phyloP scores from a whole-genome alignment of 257 asterid species.

The Solanum ossicruentum region DNA sequence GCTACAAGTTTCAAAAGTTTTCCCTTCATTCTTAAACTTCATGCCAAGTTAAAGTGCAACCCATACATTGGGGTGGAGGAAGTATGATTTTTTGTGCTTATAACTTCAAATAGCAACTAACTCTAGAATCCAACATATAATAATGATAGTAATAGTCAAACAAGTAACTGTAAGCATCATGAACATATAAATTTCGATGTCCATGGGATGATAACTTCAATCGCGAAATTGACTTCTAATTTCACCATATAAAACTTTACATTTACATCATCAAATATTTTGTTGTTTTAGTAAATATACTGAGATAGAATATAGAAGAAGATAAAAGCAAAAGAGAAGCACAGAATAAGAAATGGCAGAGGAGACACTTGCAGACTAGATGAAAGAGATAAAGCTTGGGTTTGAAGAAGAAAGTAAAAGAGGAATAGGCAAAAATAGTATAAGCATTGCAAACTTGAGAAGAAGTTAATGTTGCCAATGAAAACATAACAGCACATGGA shows the following conservation, averaged over 20 bases:
- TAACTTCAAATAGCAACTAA: background rate
- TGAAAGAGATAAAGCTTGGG: background rate
- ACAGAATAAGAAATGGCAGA: background rate
- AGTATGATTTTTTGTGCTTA: background rate
- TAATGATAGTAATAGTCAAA: background rate
- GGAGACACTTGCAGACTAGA: background rate
- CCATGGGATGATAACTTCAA: background rate
- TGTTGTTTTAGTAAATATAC: background rate
- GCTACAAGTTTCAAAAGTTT: background rate
- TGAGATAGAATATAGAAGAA: background rate
- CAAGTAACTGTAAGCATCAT: background rate
- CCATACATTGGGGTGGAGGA: background rate
- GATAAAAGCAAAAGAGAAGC: background rate
- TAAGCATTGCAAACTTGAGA: background rate
- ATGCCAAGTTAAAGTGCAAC: background rate
- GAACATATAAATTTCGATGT: background rate
- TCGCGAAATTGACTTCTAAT: background rate
- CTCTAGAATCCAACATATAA: background rate
- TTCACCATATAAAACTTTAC: background rate
- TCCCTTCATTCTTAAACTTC: background rate
- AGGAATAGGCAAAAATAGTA: background rate
- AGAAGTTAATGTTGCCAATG: background rate
- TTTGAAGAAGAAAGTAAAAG: background rate
- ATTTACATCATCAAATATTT: background rate
- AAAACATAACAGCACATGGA: background rate